phyloP scores from a whole-genome alignment of 2,329 filamentous ascomycete species.

The Paraphoma sp. region DNA sequence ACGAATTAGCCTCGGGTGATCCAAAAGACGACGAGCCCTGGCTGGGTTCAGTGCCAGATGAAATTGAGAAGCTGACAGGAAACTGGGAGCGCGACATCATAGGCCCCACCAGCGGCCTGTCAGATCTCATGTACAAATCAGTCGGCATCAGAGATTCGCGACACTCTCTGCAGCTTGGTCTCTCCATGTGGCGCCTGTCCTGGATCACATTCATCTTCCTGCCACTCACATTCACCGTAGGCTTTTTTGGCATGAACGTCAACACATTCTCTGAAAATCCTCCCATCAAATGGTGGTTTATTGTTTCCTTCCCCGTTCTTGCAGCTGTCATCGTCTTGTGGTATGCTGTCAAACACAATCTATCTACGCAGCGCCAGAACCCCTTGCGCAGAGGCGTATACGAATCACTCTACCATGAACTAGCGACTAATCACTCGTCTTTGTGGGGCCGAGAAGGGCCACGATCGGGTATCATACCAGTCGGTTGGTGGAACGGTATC shows the following conservation, averaged over 20 bases:
- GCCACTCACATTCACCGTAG: constrained; percentile 59
- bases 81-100: constrained; percentile 58
- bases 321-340: constrained; percentile 54
- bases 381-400: constrained; percentile 58
- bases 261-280: constrained; percentile 47
- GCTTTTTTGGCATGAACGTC: constrained; percentile 62
- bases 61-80: constrained; percentile 56
- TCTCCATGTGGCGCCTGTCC: constrained; percentile 63
- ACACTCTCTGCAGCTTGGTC: constrained; percentile 56
- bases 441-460: constrained; percentile 60
- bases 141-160: constrained; percentile 61
- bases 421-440: constrained; percentile 53
- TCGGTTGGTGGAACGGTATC: constrained; percentile 45
- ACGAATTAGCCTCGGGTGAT: constrained; percentile 48
- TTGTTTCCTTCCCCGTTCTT: constrained; percentile 55
- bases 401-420: constrained; percentile 57
- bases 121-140: constrained; percentile 60
- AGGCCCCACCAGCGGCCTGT: constrained; percentile 58
- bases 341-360: constrained; percentile 56
- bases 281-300: constrained; percentile 50
- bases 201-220: constrained; percentile 80
- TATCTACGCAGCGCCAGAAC: constrained; percentile 51
- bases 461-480: constrained; percentile 48
- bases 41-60: constrained; percentile 49
- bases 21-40: constrained; percentile 46